Base-by-base conservation (phyloP, 140 eudicot species). In the Stevia rebaudiana region DNA sequence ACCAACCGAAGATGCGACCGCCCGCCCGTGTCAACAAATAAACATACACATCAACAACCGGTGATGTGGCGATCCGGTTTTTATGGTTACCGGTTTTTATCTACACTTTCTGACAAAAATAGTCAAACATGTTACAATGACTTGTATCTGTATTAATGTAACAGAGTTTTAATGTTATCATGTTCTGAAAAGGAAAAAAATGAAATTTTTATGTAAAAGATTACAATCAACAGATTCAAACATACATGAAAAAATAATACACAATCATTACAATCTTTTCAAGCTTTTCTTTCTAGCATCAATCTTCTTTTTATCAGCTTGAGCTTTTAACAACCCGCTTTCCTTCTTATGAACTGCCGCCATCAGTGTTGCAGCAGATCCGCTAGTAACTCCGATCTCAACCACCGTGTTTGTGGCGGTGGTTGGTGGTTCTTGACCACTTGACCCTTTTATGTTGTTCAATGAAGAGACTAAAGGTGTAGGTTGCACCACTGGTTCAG, bases 261-360 rank as follows among this genome's bases (percentile, higher is more conserved):
- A 65, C 43, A 43, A 11, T 12, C 36, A 59, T 81, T 70, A 94
- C 75, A 94, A 76, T 88, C 99, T 85, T 80, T 88, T 94, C 80
- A 94, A 72, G 84, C 97, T 94, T 68, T 88, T 88, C 94, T 94
- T 94, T 78, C 99, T 88, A 6, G 97, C 99, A 62, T 94, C 99
- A 10, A 85, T 88, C 87, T 85, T 94, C 95, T 80, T 94, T 68
- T 88, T 94, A 78, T 86, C 97, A 1, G 78, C 78, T 21, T 76
- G 94, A 53, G 66, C 86, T 70, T 88, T 91, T 15, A 39, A 59
- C 76, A 85, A 23, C 33, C 83, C 83, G 1, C 72, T 77, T 41
- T 88, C 94, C 82, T 87, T 91, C 84, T 81, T 88, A 24, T 71
- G 79, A 16, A 43, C 39, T 22, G 63, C 28, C 18, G 55, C 55